Base-by-base conservation (phyloP, 805 yeast species). In the Myxozyma vanderwaltii region DNA sequence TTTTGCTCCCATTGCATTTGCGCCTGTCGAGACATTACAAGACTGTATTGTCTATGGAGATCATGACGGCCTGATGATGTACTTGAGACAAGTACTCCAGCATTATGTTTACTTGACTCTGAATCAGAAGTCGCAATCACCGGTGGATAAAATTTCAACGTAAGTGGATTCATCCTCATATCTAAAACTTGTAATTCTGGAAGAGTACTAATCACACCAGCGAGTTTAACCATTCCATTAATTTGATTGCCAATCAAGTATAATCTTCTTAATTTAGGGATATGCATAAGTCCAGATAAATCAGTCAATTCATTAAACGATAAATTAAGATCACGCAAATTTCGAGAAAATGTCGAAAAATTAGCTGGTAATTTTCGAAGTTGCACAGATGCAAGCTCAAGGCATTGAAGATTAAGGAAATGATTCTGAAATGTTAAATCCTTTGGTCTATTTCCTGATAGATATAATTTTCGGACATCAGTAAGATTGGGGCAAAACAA, bases 401-500 rank as follows among this genome's bases (percentile, higher is more conserved):
- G 63, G 13, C 56, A 51, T 36, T 70, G 70, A 33, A 74, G 61
- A 47, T 71, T 72, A 59, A 71, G 52, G 53, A 69, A 73, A 15
- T 69, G 68, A 43, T 68, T 65, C 17, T 44, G 31, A 31, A 69
- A 53, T 13, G 56, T 63, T 13, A 69, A 45, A 15, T 48, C 58
- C 4, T 41, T 27, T 23, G 68, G 58, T 19, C 51, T 35, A 31
- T 63, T 67, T 1, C 82, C 82, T 0, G 83, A 76, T 31, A 80
- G 54, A 58, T 77, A 77, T 35, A 81, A 62, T 44, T 65, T 68
- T 13, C 69, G 63, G 2, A 78, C 65, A 51, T 76, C 77, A 17
- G 63, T 55, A 46, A 71, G 26, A 29, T 54, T 40, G 2, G 67
- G 61, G 29, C 65, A 61, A 10, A 33, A 8, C 23, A 54, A 21